phyloP scores from a whole-genome alignment of 192 early-diverging fungal species.

The Coemansia sp. region DNA sequence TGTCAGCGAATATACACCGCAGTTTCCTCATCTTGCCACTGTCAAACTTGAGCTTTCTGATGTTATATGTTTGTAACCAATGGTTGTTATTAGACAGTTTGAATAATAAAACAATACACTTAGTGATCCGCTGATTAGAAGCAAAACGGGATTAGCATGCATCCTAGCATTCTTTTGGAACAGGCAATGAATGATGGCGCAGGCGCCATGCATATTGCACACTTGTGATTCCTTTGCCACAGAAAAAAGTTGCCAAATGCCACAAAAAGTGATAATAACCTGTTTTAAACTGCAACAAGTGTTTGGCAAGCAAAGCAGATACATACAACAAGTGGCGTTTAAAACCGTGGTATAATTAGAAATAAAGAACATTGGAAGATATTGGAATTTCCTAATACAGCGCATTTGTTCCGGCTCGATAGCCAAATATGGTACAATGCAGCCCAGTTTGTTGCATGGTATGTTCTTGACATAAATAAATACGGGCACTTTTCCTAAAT shows the following conservation, averaged over 20 bases:
- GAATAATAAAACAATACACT: not conserved
- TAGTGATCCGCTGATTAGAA: not conserved
- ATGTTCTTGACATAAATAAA: not conserved
- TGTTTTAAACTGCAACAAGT: not conserved
- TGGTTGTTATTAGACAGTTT: not conserved
- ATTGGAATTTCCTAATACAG: not conserved
- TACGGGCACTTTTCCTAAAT: too few species aligned
- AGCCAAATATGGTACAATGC: not conserved
- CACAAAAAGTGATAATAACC: not conserved
- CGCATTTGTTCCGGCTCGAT: not conserved
- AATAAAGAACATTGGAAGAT: too few species aligned
- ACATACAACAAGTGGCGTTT: too few species aligned
- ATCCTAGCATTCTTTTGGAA: not conserved
- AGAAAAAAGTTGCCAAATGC: not conserved
- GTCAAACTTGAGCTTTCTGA: not conserved
- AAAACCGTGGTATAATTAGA: too few species aligned
- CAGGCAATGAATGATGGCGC: not conserved
- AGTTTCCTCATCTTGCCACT: not conserved
- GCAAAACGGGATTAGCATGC: too few species aligned
- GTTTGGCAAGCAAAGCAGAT: too few species aligned
- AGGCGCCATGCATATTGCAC: not conserved
- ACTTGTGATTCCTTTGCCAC: not conserved
- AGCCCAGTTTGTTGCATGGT: not conserved
- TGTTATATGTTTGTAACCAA: too few species aligned
- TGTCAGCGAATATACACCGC: not conserved